Conservation (phyloP, 805 yeast genomes). For the Hanseniaspora lindneri region DNA sequence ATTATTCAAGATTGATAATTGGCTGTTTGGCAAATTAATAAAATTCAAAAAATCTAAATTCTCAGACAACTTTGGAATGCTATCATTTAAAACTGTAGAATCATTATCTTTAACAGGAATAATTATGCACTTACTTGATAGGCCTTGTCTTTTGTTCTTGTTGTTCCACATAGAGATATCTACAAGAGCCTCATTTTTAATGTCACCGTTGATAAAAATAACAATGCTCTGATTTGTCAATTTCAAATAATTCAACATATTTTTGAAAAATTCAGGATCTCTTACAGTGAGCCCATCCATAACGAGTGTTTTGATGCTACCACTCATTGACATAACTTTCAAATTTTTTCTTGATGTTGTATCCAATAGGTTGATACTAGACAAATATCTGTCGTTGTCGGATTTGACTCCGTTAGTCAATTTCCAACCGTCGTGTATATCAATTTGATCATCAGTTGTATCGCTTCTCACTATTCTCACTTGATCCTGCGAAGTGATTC, state of each 20-base stretch:
- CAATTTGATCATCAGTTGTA: slow-evolving; percentile 23
- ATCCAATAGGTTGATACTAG: slow-evolving; percentile 22
- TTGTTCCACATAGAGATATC: slow-evolving; percentile 27
- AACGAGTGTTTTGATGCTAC: slow-evolving; percentile 20
- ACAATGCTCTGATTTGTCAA: slow-evolving; percentile 22
- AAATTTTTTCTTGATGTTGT: slow-evolving; percentile 18
- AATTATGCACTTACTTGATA: slow-evolving; percentile 16
- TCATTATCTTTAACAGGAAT: slow-evolving; percentile 14
- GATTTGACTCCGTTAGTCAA: slow-evolving; percentile 23
- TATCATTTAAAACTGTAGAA: slow-evolving; percentile 19
- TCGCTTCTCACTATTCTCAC: slow-evolving; percentile 26
- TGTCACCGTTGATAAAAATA: slow-evolving; percentile 24
- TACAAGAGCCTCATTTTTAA: slow-evolving; percentile 25
- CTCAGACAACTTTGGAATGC: slow-evolving; percentile 21
- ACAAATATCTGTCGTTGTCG: slow-evolving; percentile 25
- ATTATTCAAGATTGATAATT: slow-evolving; percentile 24
- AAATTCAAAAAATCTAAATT: slow-evolving; percentile 23
- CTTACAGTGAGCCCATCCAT: slow-evolving; percentile 25
- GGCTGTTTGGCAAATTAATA: slow-evolving; percentile 24
- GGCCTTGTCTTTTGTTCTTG: slow-evolving; percentile 23
- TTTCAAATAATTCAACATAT: slow-evolving; percentile 24
- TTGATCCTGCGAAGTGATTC: slow-evolving; percentile 24
- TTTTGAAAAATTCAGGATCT: slow-evolving; percentile 24
- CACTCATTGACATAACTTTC: slow-evolving; percentile 23
- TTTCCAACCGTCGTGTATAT: slow-evolving; percentile 28